Conservation (phyloP, 331 rosid species). For the Pyrus hybrid region DNA sequence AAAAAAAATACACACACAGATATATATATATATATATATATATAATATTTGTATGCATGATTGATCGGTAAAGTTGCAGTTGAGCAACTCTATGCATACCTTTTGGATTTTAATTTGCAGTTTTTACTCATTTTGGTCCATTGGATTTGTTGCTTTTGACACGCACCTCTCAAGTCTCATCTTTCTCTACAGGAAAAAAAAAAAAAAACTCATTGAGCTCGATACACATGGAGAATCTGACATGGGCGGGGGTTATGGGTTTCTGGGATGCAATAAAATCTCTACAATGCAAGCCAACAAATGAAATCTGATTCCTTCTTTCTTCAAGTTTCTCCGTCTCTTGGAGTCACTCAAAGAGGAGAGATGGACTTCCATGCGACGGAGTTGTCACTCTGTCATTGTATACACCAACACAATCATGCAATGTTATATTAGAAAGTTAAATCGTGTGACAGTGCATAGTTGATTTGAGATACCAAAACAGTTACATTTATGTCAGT, state of each 20-base stretch:
- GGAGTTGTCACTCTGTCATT: too few species aligned
- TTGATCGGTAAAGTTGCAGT: not conserved
- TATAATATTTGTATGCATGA: not conserved
- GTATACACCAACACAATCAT: too few species aligned
- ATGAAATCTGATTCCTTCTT: not conserved
- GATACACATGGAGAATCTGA: slow-evolving; percentile 55
- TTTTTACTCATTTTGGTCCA: slow-evolving; percentile 16
- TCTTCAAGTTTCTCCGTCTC: not conserved
- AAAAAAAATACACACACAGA: not conserved
- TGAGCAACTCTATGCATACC: not conserved
- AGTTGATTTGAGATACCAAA: too few species aligned
- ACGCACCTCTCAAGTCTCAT: slow-evolving; percentile 32
- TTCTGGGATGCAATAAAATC: slow-evolving; percentile 22
- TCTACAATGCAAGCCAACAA: slow-evolving; percentile 15
- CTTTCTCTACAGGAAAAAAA: slow-evolving; percentile 9
- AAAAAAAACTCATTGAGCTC: not conserved
- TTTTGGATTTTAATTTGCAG: not conserved
- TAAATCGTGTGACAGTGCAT: too few species aligned
- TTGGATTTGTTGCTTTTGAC: slow-evolving; percentile 41
- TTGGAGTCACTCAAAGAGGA: too few species aligned
- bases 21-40: rapidly evolving
- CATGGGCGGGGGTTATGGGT: slow-evolving; percentile 39
- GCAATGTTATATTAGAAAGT: too few species aligned
- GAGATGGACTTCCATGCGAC: too few species aligned
- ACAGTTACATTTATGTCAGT: too few species aligned